A percentile compares a stretch with the other conserved stretches of the same genome.
phyloP scores from a whole-genome alignment of 2,329 filamentous ascomycete species.

The Monosporascus sp. region DNA sequence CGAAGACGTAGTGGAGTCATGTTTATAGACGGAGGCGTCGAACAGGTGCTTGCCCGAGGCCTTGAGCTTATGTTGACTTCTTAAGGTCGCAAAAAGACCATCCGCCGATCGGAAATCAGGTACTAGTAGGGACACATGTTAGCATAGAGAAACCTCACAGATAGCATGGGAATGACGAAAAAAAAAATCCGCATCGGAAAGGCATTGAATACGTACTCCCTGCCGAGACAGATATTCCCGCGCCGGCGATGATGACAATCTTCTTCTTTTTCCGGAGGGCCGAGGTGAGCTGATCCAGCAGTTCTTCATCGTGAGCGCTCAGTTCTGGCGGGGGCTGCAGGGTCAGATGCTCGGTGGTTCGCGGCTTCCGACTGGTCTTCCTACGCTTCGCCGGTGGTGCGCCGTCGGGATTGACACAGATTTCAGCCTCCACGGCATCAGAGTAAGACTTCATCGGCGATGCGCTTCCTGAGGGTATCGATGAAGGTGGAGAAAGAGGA shows the following conservation, averaged over 20 bases:
- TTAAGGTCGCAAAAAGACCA: conserved; percentile 81
- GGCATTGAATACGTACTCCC: conserved; percentile 48
- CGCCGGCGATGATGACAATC: conserved; percentile 93
- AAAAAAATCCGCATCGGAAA: background rate
- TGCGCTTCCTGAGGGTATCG: conserved; percentile 41
- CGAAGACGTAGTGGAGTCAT: conserved; percentile 78
- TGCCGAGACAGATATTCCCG: conserved; percentile 93
- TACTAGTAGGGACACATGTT: conserved; percentile 44
- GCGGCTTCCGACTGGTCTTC: conserved; percentile 55
- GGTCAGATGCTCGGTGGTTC: conserved; percentile 79
- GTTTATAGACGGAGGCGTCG: conserved; percentile 94
- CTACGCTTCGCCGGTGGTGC: conserved; percentile 71
- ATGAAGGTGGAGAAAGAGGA: conserved; percentile 49
- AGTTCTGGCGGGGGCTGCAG: conserved; percentile 49
- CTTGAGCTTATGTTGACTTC: conserved; percentile 84
- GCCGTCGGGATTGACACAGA: conserved; percentile 45
- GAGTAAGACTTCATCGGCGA: conserved; percentile 43
- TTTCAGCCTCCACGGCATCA: conserved; percentile 32
- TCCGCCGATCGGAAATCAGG: conserved; percentile 92
- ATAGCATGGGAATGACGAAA: background rate
- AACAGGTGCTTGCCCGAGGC: conserved; percentile 93
- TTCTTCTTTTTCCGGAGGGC: conserved; percentile 85
- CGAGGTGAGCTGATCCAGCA: conserved; percentile 67
- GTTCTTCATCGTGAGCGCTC: conserved; percentile 43
- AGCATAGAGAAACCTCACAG: conserved; percentile 13